Conservation (phyloP, 2,329 filamentous ascomycete genomes). For the Neofusicoccum parvum region DNA sequence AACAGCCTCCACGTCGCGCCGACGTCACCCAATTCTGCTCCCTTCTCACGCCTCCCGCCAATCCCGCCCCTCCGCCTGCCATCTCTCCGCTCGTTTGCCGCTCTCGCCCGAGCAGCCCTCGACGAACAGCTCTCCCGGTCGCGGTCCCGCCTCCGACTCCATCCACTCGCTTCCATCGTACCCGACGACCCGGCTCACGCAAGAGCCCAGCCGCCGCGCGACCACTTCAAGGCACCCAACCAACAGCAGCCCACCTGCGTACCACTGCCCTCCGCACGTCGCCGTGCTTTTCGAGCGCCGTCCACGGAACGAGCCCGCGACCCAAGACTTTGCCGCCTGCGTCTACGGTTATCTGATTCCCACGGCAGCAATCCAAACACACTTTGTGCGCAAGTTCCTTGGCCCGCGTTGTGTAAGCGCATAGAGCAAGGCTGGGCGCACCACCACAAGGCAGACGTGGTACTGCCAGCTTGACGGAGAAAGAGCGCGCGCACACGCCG, state of each 20-base stretch:
- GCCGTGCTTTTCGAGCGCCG: not conserved
- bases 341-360: not conserved
- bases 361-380: too few species aligned
- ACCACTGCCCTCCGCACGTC: not conserved
- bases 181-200: not conserved
- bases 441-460: too few species aligned
- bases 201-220: not conserved
- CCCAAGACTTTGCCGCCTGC: not conserved
- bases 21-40: not conserved
- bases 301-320: not conserved
- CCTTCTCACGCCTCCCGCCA: not conserved
- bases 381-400: too few species aligned
- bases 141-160: not conserved
- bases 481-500: too few species aligned
- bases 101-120: not conserved
- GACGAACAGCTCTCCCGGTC: not conserved
- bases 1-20: not conserved
- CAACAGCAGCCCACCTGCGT: not conserved
- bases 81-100: not conserved
- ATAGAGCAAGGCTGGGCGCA: too few species aligned
- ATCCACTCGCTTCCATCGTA: constrained; percentile 6
- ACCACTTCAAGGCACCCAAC: not conserved
- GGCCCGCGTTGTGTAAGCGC: too few species aligned
- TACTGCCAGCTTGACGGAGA: too few species aligned
- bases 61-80: not conserved